Base-by-base conservation (phyloP, 495 filamentous ascomycete species). In the Penicillium odoratum region DNA sequence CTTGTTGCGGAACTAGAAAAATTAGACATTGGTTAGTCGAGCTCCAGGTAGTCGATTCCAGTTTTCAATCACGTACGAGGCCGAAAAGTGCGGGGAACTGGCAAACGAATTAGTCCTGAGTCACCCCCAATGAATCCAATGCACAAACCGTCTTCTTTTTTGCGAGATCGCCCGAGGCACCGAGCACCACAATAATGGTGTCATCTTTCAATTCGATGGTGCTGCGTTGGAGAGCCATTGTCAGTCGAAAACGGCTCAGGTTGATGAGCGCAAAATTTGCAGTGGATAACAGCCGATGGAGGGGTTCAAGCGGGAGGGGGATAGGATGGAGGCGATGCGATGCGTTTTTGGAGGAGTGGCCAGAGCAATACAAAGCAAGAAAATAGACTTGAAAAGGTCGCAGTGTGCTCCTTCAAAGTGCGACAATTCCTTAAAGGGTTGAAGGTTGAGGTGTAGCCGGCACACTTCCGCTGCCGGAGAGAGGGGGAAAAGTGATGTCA, bases 71-170 rank as follows among this genome's bases (percentile, higher is more conserved):
- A 89, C 92, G 81, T 83, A 98, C 93, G 61, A 99, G 87, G 61
- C 95, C 95, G 73, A 98, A 98, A 38, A 99, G 85, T 45, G 95
- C 95, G n/a, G 94, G 94, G 78, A 93, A 99, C 92, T 97, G 64
- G 54, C 11, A 18, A 45, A 33, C 18, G 28, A 18, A 63, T 75
- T 59, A 78, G 73, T 57, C 53, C 60, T 31, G 55, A 57, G 60
- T 51, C 46, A 61, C 79, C 30, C 10, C 62, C 33, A 45, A 46
- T 49, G 46, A 33, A 29, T 38, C 51, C 49, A 31, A 15, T 38
- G 48, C 33, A 80, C 90, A 66, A 75, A 96, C 93, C 18, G 94
- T 98, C 85, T 98, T 98, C 87, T 98, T 98, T 83, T 98, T 98
- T 31, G 95, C 94, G 45, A 99, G 82, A 81, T 99, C 94, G 55